Evolutionary conservation across 2,329 filamentous ascomycete species (phyloP).

Genomic region (Aureobasidium sp.): DNA sequence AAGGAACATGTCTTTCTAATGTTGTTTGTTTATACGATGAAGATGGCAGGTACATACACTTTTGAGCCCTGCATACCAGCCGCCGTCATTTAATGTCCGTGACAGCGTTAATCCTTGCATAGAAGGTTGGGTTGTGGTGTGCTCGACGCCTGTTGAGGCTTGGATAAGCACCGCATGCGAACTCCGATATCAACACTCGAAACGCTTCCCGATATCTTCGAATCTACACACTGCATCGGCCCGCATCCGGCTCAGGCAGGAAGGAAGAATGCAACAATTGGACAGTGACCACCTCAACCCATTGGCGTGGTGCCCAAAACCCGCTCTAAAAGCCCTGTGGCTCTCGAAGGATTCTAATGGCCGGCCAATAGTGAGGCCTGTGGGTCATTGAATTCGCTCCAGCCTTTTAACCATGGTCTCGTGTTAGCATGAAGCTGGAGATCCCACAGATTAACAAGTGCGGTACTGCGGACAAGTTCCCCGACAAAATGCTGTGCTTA

Average conservation of each 20-base stretch:
- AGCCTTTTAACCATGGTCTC: background rate
- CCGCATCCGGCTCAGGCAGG: background rate
- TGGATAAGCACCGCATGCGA: too few relatives aligned
- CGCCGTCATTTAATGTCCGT: too few relatives aligned
- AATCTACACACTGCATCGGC: background rate
- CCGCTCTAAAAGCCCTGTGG: background rate
- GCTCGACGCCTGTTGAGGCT: too few relatives aligned
- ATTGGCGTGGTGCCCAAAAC: background rate
- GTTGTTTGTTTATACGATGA: too few relatives aligned
- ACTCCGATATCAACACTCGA: too few relatives aligned
- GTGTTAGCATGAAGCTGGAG: constrained; percentile 1
- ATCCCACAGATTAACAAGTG: background rate
- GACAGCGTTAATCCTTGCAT: too few relatives aligned
- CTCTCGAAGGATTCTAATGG: background rate
- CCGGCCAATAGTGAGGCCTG: background rate
- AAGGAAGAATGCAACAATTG: background rate
- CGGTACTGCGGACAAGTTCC: constrained; percentile 1
- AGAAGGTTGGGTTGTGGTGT: too few relatives aligned
- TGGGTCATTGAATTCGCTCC: background rate
- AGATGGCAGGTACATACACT: too few relatives aligned
- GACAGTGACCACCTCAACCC: background rate
- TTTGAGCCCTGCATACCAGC: too few relatives aligned
- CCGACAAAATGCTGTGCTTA: constrained; percentile 8
- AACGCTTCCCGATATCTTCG: background rate
- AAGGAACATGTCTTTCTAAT: too few relatives aligned